These are phyloP conservation scores for Cyamopsis tetragonoloba DNA, from an alignment of 306 rosid genomes.

Conservation along the genomic window DNA sequence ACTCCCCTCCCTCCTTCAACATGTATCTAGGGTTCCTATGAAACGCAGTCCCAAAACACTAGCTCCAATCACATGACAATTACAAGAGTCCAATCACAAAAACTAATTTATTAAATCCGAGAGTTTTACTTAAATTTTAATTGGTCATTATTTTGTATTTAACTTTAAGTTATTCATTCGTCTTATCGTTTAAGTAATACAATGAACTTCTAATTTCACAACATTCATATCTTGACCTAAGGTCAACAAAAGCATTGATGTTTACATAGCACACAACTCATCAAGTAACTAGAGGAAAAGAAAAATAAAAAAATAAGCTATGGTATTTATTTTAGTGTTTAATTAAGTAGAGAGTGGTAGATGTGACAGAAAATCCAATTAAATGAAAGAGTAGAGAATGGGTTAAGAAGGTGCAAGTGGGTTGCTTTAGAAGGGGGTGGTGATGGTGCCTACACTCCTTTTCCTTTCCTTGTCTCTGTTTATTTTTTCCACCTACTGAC, in stretches of 20 bases:
- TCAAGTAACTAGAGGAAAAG: no score
- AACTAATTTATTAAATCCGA: no score
- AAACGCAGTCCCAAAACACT: slow-evolving; percentile 31
- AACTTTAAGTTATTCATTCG: no score
- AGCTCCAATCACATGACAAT: no score
- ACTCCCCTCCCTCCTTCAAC: slow-evolving; percentile 3
- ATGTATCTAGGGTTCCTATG: slow-evolving; percentile 13
- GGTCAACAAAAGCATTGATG: background rate
- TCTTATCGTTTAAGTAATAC: no score
- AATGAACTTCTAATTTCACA: no score
- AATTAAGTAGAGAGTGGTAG: slow-evolving; percentile 14
- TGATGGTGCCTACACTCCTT: slow-evolving; percentile 29
- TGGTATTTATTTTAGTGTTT: background rate
- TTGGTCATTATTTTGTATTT: no score
- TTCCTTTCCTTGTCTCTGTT: slow-evolving; percentile 23
- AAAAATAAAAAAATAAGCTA: slow-evolving; percentile 16
- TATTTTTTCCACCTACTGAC: slow-evolving; percentile 14
- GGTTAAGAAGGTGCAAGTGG: slow-evolving; percentile 24
- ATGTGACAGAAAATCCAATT: slow-evolving; percentile 27
- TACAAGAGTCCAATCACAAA: no score
- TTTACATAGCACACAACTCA: slow-evolving; percentile 1
- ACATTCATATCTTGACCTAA: background rate
- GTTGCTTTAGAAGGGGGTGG: slow-evolving; percentile 17
- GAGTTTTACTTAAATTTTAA: no score
- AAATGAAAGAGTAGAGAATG: slow-evolving; percentile 17